A percentile compares a stretch with the other conserved stretches of the same genome.
Conservation (phyloP, 495 filamentous ascomycete species). For the Talaromyces nanjingensis region DNA sequence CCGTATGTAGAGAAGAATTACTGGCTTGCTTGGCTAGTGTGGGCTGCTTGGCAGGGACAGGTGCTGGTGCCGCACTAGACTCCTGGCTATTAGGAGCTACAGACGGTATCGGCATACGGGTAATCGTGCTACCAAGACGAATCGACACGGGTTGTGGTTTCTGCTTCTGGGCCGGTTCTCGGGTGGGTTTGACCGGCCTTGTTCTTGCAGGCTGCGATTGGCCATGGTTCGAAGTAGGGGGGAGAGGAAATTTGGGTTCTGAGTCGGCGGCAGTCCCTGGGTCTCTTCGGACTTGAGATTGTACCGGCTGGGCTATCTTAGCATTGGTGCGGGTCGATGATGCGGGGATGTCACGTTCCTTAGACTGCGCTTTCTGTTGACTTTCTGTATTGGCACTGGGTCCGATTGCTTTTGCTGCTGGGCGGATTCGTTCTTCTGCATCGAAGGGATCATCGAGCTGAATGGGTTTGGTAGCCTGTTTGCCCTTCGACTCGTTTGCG, state of each 20-base stretch:
- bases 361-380: constrained; percentile 26
- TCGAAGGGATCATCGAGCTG: constrained; percentile 12
- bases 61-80: constrained; percentile 38
- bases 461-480: neutral
- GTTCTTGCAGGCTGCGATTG: constrained; percentile 41
- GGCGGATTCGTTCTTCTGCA: neutral
- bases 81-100: constrained; percentile 53
- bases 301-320: constrained; percentile 38
- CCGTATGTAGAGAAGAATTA: constrained; percentile 58
- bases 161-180: constrained; percentile 55
- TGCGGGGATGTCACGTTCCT: constrained; percentile 12
- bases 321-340: constrained; percentile 30
- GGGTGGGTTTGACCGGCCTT: constrained; percentile 62
- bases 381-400: constrained; percentile 9
- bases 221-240: constrained; percentile 44
- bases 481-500: neutral
- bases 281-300: constrained; percentile 41
- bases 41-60: constrained; percentile 28
- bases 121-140: constrained; percentile 61
- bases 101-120: constrained; percentile 55
- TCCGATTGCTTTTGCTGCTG: neutral
- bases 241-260: constrained; percentile 30
- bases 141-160: constrained; percentile 76
- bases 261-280: constrained; percentile 28
- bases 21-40: constrained; percentile 57